Evolutionary conservation across 208 protist species (phyloP), one percentile per base, ranked within the genome.

Genomic region (Leishmania mexicana): DNA sequence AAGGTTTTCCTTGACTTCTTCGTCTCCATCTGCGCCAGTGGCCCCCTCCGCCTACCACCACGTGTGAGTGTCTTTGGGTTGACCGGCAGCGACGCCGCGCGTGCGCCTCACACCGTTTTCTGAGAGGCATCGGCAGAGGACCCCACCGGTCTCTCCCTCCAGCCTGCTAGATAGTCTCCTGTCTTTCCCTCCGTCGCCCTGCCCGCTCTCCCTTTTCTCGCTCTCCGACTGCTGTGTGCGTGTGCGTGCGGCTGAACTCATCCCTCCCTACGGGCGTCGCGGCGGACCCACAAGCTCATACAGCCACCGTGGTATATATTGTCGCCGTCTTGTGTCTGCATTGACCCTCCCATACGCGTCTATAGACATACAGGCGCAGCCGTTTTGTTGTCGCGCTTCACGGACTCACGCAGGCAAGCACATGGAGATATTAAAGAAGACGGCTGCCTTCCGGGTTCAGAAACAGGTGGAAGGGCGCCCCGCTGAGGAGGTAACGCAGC

Each of bases 381-480:
- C 28, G 19, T 8, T 11, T 45, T 3, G 38, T 15, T 0, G 65
- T 24, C 38, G 65, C 65, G n/a, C 62, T 68, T 51, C 49, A 24
- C 71, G 58, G 11, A 58, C 71, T 8, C 71, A 58, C 45, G 11
- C 73, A 58, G 35, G 10, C 38, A 62, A 10, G 65, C 21, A 40
- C 15, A 97, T 97, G 94, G 90, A 97, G 79, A 80, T 94, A 57
- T 83, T 97, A 0, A 85, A 81, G 53, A 94, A 95, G 76, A 95
- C 92, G 58, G 90, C 94, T 15, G 83, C 78, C 35, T 78, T 94
- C 38, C 94, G 94, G 17, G 84, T 97, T 74, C 83, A 93, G 78
- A 89, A 88, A 72, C 94, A 97, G 75, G 92, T 89, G 21, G 87
- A 91, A 31, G 88, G 85, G 45, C 79, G 81, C n/a, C 10, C 65